Evolutionary conservation across 2,329 filamentous ascomycete genomes (phyloP), one percentile per base, ranked within the genome.

Genomic region (Diplodia scrobiculata): DNA sequence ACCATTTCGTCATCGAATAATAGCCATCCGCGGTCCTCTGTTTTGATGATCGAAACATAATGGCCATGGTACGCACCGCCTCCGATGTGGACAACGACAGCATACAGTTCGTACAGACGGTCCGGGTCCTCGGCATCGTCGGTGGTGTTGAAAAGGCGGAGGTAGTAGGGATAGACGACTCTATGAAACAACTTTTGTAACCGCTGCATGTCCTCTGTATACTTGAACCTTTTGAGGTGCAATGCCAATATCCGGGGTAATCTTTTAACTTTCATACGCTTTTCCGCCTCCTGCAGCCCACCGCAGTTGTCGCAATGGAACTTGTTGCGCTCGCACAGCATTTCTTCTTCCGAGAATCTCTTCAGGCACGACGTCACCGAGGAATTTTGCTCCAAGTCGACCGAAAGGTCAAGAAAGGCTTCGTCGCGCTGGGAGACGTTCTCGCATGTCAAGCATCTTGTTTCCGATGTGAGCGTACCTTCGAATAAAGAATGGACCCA

Each of bases 401-500:
- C 97, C 0, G 95, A 98, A 21, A 99, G 81, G 78, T 99, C 95
- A 59, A 99, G 81, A 74, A 99, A 99, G 0, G 92, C 92, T 79
- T 99, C 95, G 75, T 99, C 94, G 74, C 95, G 85, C 75, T 97
- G 92, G 5, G 95, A 99, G 29, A 92, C 89, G 63, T 93, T 97
- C 78, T 99, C 95, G 78, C 95, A 99, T 0, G 94, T 97, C 71
- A 99, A 81, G 77, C 95, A 99, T 76, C 94, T 91, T 38, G 95
- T 99, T 80, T 99, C 95, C 10, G 95, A 99, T 5, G 92, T 97
- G 71, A 99, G 81, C 1, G 92, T 89, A 27, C 95, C 95, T 77
- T 99, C 94, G 71, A 99, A 99, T 45, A 99, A 88, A 73, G 97
- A 92, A 78, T 98, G 94, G 27, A 99, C 94, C 94, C 95, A 98